Conservation (phyloP, 441 rosid genomes). For the Gossypium davidsonii region DNA sequence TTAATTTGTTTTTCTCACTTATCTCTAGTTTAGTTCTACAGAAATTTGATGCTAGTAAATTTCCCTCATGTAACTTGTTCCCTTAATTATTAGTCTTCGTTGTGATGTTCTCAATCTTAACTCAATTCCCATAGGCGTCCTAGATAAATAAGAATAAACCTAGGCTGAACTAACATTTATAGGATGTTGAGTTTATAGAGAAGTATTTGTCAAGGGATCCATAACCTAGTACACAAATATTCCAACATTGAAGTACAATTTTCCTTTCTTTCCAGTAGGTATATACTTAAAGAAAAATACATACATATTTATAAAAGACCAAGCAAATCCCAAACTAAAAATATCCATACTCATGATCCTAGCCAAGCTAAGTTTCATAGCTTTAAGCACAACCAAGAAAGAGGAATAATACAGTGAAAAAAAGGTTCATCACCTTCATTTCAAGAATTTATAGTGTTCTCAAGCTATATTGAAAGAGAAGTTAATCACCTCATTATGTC, state of each 20-base stretch:
- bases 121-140: neutral
- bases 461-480: neutral
- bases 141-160: neutral
- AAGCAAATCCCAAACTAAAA: neutral
- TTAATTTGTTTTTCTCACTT: neutral
- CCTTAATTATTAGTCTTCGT: neutral
- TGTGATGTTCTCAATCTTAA: neutral
- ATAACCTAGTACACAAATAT: neutral
- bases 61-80: neutral
- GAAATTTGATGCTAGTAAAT: neutral
- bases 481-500: constrained; percentile 56
- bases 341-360: neutral
- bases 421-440: neutral
- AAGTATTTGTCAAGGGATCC: neutral
- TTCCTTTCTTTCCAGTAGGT: neutral
- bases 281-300: neutral
- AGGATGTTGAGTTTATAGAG: neutral
- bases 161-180: neutral
- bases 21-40: neutral
- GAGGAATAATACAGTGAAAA: neutral
- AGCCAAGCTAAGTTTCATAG: neutral
- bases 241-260: neutral
- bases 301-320: neutral
- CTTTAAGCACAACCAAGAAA: neutral
- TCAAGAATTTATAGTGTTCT: neutral